A percentile compares a stretch with the other conserved stretches of the same genome.
Conservation (phyloP, 2,329 filamentous ascomycete species). For the Nemania abortiva region DNA sequence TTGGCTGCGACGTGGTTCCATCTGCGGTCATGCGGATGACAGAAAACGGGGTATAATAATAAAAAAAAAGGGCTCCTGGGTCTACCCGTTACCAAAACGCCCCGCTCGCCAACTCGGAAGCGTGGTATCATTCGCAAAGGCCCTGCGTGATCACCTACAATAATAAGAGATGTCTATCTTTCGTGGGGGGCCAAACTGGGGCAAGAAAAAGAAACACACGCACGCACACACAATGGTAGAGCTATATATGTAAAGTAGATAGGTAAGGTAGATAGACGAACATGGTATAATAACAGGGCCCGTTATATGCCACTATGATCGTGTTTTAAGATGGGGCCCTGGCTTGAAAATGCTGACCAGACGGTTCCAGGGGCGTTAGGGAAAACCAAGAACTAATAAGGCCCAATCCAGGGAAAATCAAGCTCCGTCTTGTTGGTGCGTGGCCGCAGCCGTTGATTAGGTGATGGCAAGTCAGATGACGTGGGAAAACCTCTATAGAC, state of each 20-base stretch:
- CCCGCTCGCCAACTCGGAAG: conserved; percentile 21
- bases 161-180: conserved; percentile 22
- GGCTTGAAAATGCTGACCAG: conserved; percentile 26
- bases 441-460: conserved; percentile 29
- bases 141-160: conserved; percentile 17
- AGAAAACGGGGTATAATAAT: conserved; percentile 33
- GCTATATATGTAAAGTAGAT: not conserved
- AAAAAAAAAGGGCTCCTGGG: conserved; percentile 24
- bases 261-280: not conserved
- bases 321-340: conserved; percentile 15
- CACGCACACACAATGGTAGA: not conserved
- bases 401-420: conserved; percentile 12
- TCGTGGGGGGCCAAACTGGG: conserved; percentile 33
- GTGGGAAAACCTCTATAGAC: not conserved
- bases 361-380: conserved; percentile 14
- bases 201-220: not conserved
- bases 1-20: conserved; percentile 34
- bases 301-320: conserved; percentile 9
- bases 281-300: conserved; percentile 17
- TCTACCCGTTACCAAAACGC: conserved; percentile 13
- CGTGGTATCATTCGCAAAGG: conserved; percentile 19
- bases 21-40: conserved; percentile 35
- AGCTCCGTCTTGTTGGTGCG: conserved; percentile 36
- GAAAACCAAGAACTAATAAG: conserved; percentile 8
- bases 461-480: conserved; percentile 39